Percentiles rank a stretch among this genome's conserved stretches.
Conservation (phyloP, 305 asterid species). For the Euphrasia arctica region DNA sequence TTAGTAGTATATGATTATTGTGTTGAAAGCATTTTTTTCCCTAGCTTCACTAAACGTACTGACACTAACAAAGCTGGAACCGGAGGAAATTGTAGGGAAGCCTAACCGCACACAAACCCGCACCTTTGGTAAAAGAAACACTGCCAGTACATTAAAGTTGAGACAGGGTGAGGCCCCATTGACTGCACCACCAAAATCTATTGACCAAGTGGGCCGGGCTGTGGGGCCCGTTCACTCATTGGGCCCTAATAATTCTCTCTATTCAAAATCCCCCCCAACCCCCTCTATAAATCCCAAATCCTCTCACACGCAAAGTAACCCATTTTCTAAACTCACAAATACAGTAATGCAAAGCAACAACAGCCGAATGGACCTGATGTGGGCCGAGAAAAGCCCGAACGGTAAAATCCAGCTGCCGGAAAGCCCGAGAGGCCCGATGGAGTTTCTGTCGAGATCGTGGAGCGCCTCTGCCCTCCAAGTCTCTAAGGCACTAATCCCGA, state of each 20-base stretch:
- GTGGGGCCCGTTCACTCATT: slow-evolving; percentile 27
- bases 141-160: slow-evolving; percentile 25
- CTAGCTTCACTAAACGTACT: neutral
- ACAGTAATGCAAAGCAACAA: slow-evolving; percentile 3
- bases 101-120: slow-evolving; percentile 24
- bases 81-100: slow-evolving; percentile 23
- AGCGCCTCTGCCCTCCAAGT: slow-evolving; percentile 88
- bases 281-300: slow-evolving; percentile 24
- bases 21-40: no score
- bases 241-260: slow-evolving; percentile 16
- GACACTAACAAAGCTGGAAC: slow-evolving; percentile 20
- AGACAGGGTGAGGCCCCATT: slow-evolving; percentile 28
- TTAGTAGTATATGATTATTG: no score
- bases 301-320: no score
- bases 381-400: slow-evolving; percentile 64
- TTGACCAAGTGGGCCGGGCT: slow-evolving; percentile 42
- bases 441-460: slow-evolving; percentile 95
- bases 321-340: neutral
- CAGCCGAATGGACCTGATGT: slow-evolving; percentile 51
- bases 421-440: slow-evolving; percentile 97
- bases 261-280: slow-evolving; percentile 23
- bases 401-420: slow-evolving; percentile 80
- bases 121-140: slow-evolving; percentile 24
- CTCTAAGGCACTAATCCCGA: slow-evolving; percentile 61
- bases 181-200: slow-evolving; percentile 33